Percentiles rank a stretch among this genome's conserved stretches.
Evolutionary conservation across 1,139 yeast species (phyloP).

Genomic region (Magnusiomyces paraingens): DNA sequence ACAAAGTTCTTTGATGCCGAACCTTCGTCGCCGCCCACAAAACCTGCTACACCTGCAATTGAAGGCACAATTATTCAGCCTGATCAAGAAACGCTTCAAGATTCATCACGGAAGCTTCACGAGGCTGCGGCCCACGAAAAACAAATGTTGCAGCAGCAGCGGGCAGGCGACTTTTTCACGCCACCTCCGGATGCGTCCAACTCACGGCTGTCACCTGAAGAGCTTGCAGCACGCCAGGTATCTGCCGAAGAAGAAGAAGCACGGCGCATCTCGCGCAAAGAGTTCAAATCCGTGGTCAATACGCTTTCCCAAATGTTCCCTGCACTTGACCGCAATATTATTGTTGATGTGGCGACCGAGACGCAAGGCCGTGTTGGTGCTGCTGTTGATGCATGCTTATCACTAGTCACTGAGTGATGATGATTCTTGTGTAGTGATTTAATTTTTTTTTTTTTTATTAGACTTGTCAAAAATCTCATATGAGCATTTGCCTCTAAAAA

Average conservation of each 20-base stretch:
- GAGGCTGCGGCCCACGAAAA: background rate
- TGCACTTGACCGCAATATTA: conserved; percentile 55
- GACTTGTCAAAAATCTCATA: background rate
- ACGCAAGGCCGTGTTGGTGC: conserved; percentile 65
- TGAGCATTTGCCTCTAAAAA: no score
- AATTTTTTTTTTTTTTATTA: background rate
- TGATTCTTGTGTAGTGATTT: background rate
- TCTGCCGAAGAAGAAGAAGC: conserved; percentile 37
- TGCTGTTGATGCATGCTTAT: conserved; percentile 59
- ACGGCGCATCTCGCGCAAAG: conserved; percentile 34
- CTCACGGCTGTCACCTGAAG: conserved; percentile 26
- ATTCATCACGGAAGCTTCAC: background rate
- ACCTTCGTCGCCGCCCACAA: conserved; percentile 17
- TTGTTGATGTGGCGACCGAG: conserved; percentile 63
- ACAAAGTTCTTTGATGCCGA: conserved; percentile 32
- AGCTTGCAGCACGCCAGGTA: conserved; percentile 35
- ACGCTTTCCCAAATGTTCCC: conserved; percentile 72
- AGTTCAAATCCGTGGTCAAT: conserved; percentile 39
- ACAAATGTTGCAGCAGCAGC: background rate
- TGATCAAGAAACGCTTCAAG: background rate
- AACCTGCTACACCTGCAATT: conserved; percentile 5
- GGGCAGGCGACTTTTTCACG: background rate
- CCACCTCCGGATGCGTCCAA: background rate
- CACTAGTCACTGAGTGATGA: conserved; percentile 22
- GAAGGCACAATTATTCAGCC: background rate